Evolutionary conservation across 805 yeast genomes (phyloP), one percentile per base, ranked within the genome.

Genomic region (Yueomyces sinensis): DNA sequence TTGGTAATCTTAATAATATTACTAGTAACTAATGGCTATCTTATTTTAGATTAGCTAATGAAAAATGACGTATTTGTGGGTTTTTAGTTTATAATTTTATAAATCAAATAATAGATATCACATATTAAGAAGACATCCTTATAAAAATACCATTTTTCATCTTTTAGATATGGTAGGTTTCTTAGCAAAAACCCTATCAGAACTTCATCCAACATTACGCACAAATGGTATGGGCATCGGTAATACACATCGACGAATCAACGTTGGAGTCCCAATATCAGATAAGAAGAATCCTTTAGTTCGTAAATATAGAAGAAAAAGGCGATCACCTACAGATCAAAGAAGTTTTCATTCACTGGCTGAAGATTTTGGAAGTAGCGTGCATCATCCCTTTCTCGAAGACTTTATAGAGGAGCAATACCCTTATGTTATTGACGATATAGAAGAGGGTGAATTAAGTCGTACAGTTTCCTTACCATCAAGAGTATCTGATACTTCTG

Each of bases 221-320:
- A 59, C 66, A 6, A 54, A 56, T 37, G 67, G 67, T 32, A 55
- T 61, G 45, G 67, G 67, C 37, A 58, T 62, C 32, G 64, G 60
- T 5, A 62, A 55, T 40, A 54, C 62, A 4, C 65, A 60, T 32
- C 44, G 66, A 38, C 56, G 61, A 36, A 50, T 61, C 25, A 50
- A 62, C 3, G 40, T 62, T 14, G 58, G 56, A 4, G 62, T 63
- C 39, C 48, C 61, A 4, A 62, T 63, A 5, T 65, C 66, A 3
- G 55, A 63, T 32, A 63, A 62, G 22, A 55, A 56, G 42, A 59
- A 62, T n/a, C 66, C 66, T 4, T 41, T 63, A 33, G 61, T 63
- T 15, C 39, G 49, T 16, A 54, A 54, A 38, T 52, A 47, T 37
- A 40, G 43, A n/a, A 42, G 40, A 17, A 43, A 47, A 28, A 45